Conservation (phyloP, 495 filamentous ascomycete genomes). For the Talaromyces borbonicus region DNA sequence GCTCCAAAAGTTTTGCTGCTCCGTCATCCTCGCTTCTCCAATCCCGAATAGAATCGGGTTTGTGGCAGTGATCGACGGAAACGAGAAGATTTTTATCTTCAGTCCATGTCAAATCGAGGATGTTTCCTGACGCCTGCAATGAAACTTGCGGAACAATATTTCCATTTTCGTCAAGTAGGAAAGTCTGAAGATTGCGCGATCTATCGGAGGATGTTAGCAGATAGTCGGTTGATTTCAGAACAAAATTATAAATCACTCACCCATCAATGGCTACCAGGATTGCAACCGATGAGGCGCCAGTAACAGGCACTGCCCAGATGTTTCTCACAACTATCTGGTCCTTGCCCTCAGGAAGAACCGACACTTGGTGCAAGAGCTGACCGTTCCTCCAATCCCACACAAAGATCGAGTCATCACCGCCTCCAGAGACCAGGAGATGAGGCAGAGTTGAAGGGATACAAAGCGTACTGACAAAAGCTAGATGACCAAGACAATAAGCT, state of each 20-base stretch:
- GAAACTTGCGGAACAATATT: constrained; percentile 36
- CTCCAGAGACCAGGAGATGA: constrained; percentile 67
- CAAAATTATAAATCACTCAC: constrained; percentile 31
- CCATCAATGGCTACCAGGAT: constrained; percentile 60
- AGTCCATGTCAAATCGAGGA: constrained; percentile 44
- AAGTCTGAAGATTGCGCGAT: constrained; percentile 51
- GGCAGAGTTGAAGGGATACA: constrained; percentile 48
- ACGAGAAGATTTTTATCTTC: constrained; percentile 35
- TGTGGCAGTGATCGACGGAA: constrained; percentile 45
- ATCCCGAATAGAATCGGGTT: constrained; percentile 28
- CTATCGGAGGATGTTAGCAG: constrained; percentile 30
- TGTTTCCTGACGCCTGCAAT: constrained; percentile 46
- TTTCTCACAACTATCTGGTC: constrained; percentile 23
- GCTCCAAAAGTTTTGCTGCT: constrained; percentile 19
- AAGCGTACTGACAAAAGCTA: constrained; percentile 66
- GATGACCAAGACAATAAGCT: constrained; percentile 77
- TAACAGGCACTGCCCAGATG: constrained; percentile 27
- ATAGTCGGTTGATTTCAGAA: not conserved
- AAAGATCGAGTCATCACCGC: constrained; percentile 67
- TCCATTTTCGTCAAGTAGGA: constrained; percentile 31
- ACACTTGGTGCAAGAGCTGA: constrained; percentile 39
- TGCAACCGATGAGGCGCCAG: constrained; percentile 7
- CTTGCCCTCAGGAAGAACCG: constrained; percentile 16
- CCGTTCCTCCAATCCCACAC: constrained; percentile 72
- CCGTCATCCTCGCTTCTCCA: constrained; percentile 18